A percentile compares a stretch with the other conserved stretches of the same genome.
phyloP scores from a whole-genome alignment of 106 monocot species.

The Chionographis japonica region DNA sequence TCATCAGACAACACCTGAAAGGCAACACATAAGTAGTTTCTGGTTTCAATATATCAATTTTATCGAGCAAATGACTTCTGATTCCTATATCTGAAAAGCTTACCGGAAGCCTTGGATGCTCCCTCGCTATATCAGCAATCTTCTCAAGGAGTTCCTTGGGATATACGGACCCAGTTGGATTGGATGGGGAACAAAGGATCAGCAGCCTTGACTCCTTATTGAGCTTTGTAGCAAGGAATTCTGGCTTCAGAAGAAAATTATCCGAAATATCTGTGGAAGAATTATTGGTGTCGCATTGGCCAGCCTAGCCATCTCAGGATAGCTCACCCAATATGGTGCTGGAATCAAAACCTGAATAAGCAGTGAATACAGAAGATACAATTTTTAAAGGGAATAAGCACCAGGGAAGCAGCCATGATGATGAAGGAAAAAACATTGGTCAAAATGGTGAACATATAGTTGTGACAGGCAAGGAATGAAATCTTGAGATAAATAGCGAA shows the following conservation, averaged over 20 bases:
- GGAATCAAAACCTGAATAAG: slow-evolving; percentile 78
- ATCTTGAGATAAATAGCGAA: too few species aligned
- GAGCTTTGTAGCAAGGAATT: slow-evolving; percentile 54
- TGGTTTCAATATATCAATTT: too few species aligned
- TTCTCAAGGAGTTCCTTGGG: slow-evolving; percentile 79
- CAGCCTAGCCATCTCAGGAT: slow-evolving; percentile 95
- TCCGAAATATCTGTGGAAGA: slow-evolving; percentile 79
- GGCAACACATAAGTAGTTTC: background rate
- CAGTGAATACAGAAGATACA: background rate
- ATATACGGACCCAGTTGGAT: slow-evolving; percentile 96
- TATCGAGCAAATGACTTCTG: background rate
- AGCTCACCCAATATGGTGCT: slow-evolving; percentile 96
- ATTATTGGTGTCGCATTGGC: slow-evolving; percentile 84
- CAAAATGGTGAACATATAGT: too few species aligned
- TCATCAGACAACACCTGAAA: slow-evolving; percentile 94
- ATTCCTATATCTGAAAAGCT: slow-evolving; percentile 7
- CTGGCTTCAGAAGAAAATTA: slow-evolving; percentile 74
- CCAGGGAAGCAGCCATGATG: background rate
- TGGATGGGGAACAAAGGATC: slow-evolving; percentile 93
- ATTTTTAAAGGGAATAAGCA: background rate
- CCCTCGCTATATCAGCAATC: slow-evolving; percentile 85
- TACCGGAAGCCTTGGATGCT: slow-evolving; percentile 88
- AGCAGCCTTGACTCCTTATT: slow-evolving; percentile 86
- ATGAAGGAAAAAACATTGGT: background rate
- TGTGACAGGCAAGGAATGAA: too few species aligned